Evolutionary conservation across 305 asterid species (phyloP), one percentile per base, ranked within the genome.

Genomic region (Fraxinus floribunda): DNA sequence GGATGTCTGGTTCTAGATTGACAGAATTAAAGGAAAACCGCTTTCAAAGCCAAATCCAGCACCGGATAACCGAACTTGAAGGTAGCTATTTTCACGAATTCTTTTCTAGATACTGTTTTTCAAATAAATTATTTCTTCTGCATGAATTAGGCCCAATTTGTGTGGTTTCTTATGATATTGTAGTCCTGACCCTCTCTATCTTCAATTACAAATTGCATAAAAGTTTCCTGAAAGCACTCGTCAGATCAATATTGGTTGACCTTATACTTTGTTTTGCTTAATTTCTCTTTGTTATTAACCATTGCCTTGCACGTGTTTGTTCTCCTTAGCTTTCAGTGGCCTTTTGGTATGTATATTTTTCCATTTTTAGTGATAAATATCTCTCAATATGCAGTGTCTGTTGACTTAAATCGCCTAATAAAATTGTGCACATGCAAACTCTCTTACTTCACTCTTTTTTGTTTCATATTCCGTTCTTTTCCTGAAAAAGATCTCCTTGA

Each of bases 11-110:
- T 86, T 88, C 93, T 68, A 90, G 84, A 85, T 84, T 97, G 89
- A 81, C 88, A 13, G 93, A 90, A 75, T 79, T 92, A 82, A 90
- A 90, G 89, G 95, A 92, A 80, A 86, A 81, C 79, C 93, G 98
- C 82, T 75, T 88, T 75, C 91, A 86, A 85, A 92, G 91, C 90
- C 94, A 87, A 57, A 83, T 97, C 80, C 91, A 90, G 81, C 95
- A 84, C 81, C 97, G 99, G n/a, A 78, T 97, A 79, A 75, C 90
- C 15, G 95, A 91, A 88, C 97, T 97, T 81, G 98, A 97, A 89
- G 99, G 99, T 97, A 92, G 88, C 49, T 66, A 82, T 78, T 77
- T 60, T 81, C 75, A 77, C 16, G 60, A 49, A 78, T 52, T 79
- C 73, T 76, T 79, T 38, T 35, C 7, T 84, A 57, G 20, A 79